Base-by-base conservation (phyloP, 2,329 filamentous ascomycete genomes). In the Colletotrichum lupini region DNA sequence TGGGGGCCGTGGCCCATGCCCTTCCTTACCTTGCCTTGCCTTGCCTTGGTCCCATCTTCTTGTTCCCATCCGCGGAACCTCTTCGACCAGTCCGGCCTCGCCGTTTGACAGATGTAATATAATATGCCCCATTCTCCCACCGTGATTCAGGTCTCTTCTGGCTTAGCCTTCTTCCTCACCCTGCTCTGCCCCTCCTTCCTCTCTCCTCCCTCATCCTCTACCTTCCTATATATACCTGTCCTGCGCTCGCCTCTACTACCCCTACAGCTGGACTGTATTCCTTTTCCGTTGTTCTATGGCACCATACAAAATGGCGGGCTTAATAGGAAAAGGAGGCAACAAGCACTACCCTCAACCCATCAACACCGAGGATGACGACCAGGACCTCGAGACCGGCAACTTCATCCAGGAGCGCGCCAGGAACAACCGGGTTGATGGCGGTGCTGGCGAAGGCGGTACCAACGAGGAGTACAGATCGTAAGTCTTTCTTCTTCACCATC, bases 261-360 rank as follows among this genome's bases (percentile, higher is more conserved):
- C 68, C 59, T 72, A 74, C 72, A 74, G 72, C 72, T 74, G 72
- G 72, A 74, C 72, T 74, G 72, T 74, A 74, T 70, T 61, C 67
- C 61, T 26, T 71, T 68, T 62, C 63, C 63, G 35, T 58, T 58
- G 61, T 24, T 65, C 28, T 63, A 68, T 74, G 72, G 72, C 72
- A 57, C 72, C 72, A 30, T 68, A 67, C 68, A 74, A 74, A 72
- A 74, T 74, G 68, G 72, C 72, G 61, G 63, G 72, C 63, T 58
- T 74, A 62, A 74, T 74, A 65, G 72, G 72, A 65, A 71, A 74
- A 69, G 72, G 72, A 42, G 72, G 72, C 57, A 74, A 74, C 68
- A 74, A 74, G 42, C 72, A 74, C 68, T 74, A 74, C 68, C 72
- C 72, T 19, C 70, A 69, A 52, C 68, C 72, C 68, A 67, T 74